A percentile compares a stretch with the other conserved stretches of the same genome.
phyloP scores from a whole-genome alignment of 2,329 filamentous ascomycete genomes.

The Aspergillus texensis region DNA sequence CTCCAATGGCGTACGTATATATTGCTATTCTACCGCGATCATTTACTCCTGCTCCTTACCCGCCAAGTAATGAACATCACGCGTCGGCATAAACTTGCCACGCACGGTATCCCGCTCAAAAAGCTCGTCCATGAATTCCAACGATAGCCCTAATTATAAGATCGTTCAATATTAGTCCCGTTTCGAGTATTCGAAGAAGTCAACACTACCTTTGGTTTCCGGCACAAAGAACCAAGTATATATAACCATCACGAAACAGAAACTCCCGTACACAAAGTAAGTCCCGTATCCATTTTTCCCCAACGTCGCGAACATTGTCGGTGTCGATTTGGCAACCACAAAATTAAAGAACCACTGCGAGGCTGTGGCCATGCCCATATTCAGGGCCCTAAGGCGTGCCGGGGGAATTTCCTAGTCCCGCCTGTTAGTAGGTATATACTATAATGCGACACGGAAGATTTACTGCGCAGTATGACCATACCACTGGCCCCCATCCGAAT shows the following conservation, averaged over 20 bases:
- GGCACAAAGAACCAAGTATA: not conserved
- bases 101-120: not conserved
- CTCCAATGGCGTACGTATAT: too few relatives aligned
- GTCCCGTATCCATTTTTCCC: not conserved
- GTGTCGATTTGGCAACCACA: not conserved
- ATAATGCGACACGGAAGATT: not conserved
- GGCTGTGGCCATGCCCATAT: not conserved
- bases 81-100: not conserved
- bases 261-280: not conserved
- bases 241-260: not conserved
- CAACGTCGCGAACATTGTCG: not conserved
- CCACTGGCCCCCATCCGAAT: not conserved
- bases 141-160: not conserved
- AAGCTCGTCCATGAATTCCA: not conserved
- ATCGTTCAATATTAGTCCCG: not conserved
- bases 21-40: too few relatives aligned
- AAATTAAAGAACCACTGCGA: not conserved
- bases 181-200: too few relatives aligned
- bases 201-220: not conserved
- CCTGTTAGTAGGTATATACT: not conserved
- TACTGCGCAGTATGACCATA: not conserved
- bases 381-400: not conserved
- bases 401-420: not conserved
- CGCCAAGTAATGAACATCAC: not conserved
- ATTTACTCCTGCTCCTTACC: not conserved